These are phyloP conservation scores for Parasitella parasitica DNA, from an alignment of 371 early-diverging fungal genomes.

Conservation along the genomic window DNA sequence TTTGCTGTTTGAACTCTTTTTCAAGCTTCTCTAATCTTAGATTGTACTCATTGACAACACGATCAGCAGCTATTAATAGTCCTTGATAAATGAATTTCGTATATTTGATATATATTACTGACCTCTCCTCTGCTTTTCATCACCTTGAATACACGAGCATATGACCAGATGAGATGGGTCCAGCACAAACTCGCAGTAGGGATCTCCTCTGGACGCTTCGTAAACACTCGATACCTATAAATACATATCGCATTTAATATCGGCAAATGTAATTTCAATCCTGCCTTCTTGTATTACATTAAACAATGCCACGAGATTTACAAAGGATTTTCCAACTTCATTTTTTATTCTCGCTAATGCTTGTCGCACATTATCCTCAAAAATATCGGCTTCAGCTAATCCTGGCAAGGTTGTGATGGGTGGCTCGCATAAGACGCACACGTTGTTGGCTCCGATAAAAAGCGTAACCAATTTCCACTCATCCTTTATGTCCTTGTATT, in stretches of 20 bases:
- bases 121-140: slow-evolving; percentile 51
- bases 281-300: slow-evolving; percentile 43
- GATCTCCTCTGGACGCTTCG: slow-evolving; percentile 56
- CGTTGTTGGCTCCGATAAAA: slow-evolving; percentile 73
- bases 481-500: slow-evolving; percentile 32
- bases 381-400: slow-evolving; percentile 50
- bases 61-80: slow-evolving; percentile 49
- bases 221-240: slow-evolving; percentile 53
- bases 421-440: slow-evolving; percentile 57
- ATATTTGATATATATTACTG: not conserved
- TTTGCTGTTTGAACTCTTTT: slow-evolving; percentile 41
- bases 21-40: slow-evolving; percentile 50
- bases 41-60: slow-evolving; percentile 57
- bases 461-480: slow-evolving; percentile 69
- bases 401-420: slow-evolving; percentile 34
- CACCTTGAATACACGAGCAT: slow-evolving; percentile 54
- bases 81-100: not conserved
- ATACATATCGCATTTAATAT: not conserved
- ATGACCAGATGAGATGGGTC: slow-evolving; percentile 51
- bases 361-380: slow-evolving; percentile 42
- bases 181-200: slow-evolving; percentile 56
- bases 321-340: slow-evolving; percentile 53
- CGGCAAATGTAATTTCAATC: not conserved
- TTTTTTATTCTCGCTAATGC: slow-evolving; percentile 39
- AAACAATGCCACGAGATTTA: slow-evolving; percentile 60